Percentiles rank a stretch among this genome's conserved stretches.
These are phyloP conservation scores for Diaporthe humulicola DNA, from an alignment of 2,329 filamentous ascomycete species.

Conservation along the genomic window DNA sequence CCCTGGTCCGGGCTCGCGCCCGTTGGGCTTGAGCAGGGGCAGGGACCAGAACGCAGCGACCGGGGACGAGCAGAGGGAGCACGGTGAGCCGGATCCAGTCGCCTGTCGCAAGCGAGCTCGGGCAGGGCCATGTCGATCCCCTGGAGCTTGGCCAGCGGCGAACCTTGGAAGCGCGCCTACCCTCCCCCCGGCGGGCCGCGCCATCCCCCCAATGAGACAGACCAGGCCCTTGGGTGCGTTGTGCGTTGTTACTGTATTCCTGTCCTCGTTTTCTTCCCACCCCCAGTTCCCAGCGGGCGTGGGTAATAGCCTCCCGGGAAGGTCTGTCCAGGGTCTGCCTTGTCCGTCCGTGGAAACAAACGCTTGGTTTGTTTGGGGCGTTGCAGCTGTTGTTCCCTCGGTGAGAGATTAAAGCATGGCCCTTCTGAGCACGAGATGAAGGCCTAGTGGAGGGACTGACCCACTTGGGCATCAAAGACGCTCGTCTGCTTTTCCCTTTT, in stretches of 20 bases:
- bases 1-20: background rate
- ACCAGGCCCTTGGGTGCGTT: background rate
- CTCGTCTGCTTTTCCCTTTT: background rate
- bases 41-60: background rate
- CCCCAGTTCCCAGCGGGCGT: constrained; percentile 1
- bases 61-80: background rate
- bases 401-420: constrained; percentile 26
- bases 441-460: background rate
- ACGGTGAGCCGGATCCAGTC: constrained; percentile 10
- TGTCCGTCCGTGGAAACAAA: constrained; percentile 27
- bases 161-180: constrained; percentile 1
- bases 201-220: constrained; percentile 12
- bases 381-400: constrained; percentile 19
- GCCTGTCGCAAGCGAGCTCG: constrained; percentile 18
- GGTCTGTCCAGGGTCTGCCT: background rate
- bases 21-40: background rate
- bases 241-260: background rate
- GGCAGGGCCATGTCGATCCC: constrained; percentile 18
- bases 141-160: background rate
- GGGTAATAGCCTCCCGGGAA: constrained; percentile 20
- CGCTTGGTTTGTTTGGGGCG: constrained; percentile 23
- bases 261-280: background rate
- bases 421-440: background rate
- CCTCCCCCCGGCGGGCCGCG: constrained; percentile 2
- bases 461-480: constrained; percentile 15